phyloP scores from a whole-genome alignment of 2,329 filamentous ascomycete genomes.

The Cladosporium phlei region DNA sequence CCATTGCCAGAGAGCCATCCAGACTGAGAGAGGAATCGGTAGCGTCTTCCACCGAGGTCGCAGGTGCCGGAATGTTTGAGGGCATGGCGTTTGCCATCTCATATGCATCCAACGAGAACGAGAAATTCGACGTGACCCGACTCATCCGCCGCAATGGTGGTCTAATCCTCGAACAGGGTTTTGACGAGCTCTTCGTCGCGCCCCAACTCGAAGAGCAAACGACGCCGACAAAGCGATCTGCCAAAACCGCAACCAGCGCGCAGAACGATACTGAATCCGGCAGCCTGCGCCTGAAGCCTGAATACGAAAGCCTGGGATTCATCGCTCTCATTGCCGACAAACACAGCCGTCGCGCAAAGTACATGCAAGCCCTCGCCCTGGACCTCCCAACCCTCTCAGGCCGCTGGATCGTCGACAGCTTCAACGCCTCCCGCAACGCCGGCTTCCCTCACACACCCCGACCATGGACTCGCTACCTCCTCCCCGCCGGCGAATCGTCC shows the following conservation, averaged over 20 bases:
- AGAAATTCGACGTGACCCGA: slow-evolving; percentile 54
- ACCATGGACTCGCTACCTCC: slow-evolving; percentile 74
- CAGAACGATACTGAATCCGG: neutral
- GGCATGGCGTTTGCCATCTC: slow-evolving; percentile 88
- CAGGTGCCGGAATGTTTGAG: slow-evolving; percentile 55
- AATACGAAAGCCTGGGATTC: slow-evolving; percentile 61
- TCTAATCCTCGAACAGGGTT: slow-evolving; percentile 65
- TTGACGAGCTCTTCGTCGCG: slow-evolving; percentile 71
- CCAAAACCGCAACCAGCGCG: slow-evolving; percentile 17
- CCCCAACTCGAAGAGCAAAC: slow-evolving; percentile 30
- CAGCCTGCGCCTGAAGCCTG: slow-evolving; percentile 44
- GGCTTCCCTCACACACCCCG: slow-evolving; percentile 34
- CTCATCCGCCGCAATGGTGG: slow-evolving; percentile 70
- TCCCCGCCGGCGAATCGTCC: slow-evolving; percentile 76
- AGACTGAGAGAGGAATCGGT: slow-evolving; percentile 26
- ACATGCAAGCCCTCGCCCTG: slow-evolving; percentile 88
- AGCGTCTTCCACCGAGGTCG: slow-evolving; percentile 14
- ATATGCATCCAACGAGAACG: slow-evolving; percentile 54
- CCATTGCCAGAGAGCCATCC: slow-evolving; percentile 13
- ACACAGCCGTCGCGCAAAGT: slow-evolving; percentile 83
- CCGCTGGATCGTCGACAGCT: slow-evolving; percentile 73
- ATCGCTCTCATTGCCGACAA: slow-evolving; percentile 79
- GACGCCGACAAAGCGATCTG: slow-evolving; percentile 21
- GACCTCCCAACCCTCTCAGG: slow-evolving; percentile 80
- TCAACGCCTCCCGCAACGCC: slow-evolving; percentile 35